A percentile compares a stretch with the other conserved stretches of the same genome.
Conservation (phyloP, 2,329 filamentous ascomycete genomes). For the Sarocladium strictum region DNA sequence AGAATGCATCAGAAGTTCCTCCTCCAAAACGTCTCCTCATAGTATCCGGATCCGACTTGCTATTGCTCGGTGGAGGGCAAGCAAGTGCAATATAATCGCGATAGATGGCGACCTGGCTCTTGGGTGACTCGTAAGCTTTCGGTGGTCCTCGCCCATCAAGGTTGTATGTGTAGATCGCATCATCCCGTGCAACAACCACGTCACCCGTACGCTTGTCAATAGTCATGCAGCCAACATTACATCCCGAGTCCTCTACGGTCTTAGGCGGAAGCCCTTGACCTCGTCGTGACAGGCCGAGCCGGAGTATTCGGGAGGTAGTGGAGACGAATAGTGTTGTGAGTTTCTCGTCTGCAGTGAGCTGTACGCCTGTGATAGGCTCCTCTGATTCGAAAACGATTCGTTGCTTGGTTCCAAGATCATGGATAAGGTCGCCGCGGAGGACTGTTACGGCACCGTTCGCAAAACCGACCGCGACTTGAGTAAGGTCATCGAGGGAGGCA, state of each 20-base stretch:
- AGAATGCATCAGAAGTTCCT: constrained; percentile 61
- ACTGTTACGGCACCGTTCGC: constrained; percentile 92
- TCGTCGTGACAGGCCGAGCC: constrained; percentile 77
- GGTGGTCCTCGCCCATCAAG: constrained; percentile 79
- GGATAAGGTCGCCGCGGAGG: constrained; percentile 87
- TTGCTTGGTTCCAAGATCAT: constrained; percentile 91
- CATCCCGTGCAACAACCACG: constrained; percentile 86
- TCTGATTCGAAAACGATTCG: constrained; percentile 94
- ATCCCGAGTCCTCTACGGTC: constrained; percentile 83
- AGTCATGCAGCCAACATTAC: constrained; percentile 92
- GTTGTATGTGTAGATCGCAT: constrained; percentile 93
- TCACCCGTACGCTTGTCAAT: constrained; percentile 74
- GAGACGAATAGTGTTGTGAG: constrained; percentile 82
- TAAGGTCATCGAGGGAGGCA: constrained; percentile 77
- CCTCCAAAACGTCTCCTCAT: constrained; percentile 65
- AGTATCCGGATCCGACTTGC: constrained; percentile 49
- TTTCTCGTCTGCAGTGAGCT: constrained; percentile 57
- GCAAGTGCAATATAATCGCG: constrained; percentile 83
- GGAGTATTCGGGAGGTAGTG: constrained; percentile 82
- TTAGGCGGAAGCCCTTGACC: constrained; percentile 86
- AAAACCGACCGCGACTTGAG: constrained; percentile 91
- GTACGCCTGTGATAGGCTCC: constrained; percentile 89
- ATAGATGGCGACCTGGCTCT: constrained; percentile 73
- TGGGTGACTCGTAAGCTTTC: constrained; percentile 85
- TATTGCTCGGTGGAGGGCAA: constrained; percentile 61